These are phyloP conservation scores for Xylariaceae sp. DNA, from an alignment of 2,329 filamentous ascomycete species.

Conservation along the genomic window DNA sequence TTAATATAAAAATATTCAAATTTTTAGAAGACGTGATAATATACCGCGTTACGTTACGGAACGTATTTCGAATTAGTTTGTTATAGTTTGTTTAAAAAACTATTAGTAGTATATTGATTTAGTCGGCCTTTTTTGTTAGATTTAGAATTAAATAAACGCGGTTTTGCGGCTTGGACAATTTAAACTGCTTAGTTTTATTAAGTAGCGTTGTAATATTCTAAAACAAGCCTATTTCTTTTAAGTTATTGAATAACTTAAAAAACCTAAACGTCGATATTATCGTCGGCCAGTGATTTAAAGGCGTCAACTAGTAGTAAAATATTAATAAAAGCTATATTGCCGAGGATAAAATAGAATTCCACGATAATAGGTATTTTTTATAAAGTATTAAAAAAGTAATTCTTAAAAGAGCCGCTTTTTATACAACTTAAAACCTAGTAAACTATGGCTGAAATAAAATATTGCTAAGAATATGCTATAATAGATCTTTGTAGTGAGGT, in stretches of 20 bases:
- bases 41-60: constrained; percentile 1
- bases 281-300: neutral
- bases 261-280: neutral
- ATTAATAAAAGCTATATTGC: neutral
- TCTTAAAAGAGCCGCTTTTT: constrained; percentile 4
- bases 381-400: neutral
- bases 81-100: neutral
- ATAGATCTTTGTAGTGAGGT: neutral
- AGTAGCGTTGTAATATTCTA: neutral
- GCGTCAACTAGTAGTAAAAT: neutral
- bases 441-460: constrained; percentile 6
- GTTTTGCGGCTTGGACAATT: neutral
- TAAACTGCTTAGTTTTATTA: neutral
- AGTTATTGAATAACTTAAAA: neutral
- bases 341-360: neutral
- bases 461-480: constrained; percentile 1
- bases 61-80: neutral
- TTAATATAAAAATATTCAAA: neutral
- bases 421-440: constrained; percentile 2
- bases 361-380: neutral
- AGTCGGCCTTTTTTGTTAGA: neutral
- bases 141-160: neutral
- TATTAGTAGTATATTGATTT: neutral
- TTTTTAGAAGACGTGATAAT: neutral
- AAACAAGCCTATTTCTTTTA: neutral